Base-by-base conservation (phyloP, 441 rosid genomes). In the Pelargonium cotyledonis region DNA sequence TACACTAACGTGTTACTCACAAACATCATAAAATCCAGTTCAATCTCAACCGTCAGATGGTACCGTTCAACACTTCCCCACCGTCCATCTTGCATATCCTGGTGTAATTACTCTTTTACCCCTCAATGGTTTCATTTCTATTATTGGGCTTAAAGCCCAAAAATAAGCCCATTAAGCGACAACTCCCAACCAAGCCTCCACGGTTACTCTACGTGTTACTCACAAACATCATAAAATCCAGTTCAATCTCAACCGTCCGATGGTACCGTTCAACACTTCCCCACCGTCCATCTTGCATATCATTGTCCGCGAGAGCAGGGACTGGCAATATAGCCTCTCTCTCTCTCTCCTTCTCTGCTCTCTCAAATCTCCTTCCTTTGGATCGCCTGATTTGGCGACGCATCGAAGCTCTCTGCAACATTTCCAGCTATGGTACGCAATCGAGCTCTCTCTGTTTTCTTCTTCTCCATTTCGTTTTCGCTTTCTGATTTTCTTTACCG, bases 401-500 rank as follows among this genome's bases (percentile, higher is more conserved):
- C 65, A 29, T 26, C 65, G 65, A 29, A 31, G 40, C 16, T 31
- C 38, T 62, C 65, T 26, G 40, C 65, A 31, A 14, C 65, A 10
- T 11, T 26, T 62, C 41, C 38, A 62, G 65, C 65, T 62, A 62
- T 26, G 65, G 65, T 62, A 62, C 41, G 41, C 65, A 62, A 23
- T 21, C 64, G 8, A 4, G n/a, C 64, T 61, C 65, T 61, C 65
- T 57, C 15, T 57, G 10, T 19, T 14, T 57, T 57, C 29, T 18
- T 26, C 62, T 57, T 10, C 29, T 57, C 29, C 29, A 57, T 18
- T 57, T 57, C 62, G 26, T 57, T 19, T 53, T 53, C 29, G 21
- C 10, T 19, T 8, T 8, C 62, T 8, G 5, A 19, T 4, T 31
- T 31, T 31, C 38, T 31, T 31, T 31, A 31, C 38, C 38, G 38